These are phyloP conservation scores for Colletotrichum sp. DNA, from an alignment of 2,329 filamentous ascomycete genomes.

Conservation along the genomic window DNA sequence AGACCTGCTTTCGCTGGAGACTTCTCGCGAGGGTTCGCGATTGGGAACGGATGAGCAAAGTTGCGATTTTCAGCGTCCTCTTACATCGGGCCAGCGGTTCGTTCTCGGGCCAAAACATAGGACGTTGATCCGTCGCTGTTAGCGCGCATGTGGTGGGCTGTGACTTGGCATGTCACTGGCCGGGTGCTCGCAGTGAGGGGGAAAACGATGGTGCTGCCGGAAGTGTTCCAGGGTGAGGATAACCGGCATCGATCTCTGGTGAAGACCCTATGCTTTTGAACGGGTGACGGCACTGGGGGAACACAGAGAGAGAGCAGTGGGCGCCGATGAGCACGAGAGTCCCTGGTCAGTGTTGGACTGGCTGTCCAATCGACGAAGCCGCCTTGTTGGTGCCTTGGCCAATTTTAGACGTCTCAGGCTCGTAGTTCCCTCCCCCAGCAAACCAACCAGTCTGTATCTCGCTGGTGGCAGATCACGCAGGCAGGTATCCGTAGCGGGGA, in stretches of 20 bases:
- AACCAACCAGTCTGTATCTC: background rate
- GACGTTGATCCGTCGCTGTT: background rate
- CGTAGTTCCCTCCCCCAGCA: background rate
- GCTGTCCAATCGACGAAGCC: background rate
- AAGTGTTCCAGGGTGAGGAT: slow-evolving; percentile 6
- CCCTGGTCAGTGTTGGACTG: background rate
- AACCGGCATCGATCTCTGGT: background rate
- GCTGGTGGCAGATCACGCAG: slow-evolving; percentile 2
- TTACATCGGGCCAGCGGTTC: slow-evolving; percentile 7
- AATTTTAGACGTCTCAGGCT: slow-evolving; percentile 19
- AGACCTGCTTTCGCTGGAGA: background rate
- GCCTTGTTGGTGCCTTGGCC: background rate
- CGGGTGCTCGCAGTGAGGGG: background rate
- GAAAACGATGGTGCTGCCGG: slow-evolving; percentile 7
- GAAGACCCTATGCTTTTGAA: background rate
- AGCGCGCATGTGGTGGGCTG: background rate
- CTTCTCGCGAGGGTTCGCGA: background rate
- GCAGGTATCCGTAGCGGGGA: background rate
- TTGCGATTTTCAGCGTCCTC: slow-evolving; percentile 5
- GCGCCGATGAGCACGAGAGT: background rate
- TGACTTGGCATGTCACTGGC: background rate
- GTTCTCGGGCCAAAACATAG: background rate
- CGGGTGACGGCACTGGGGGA: background rate
- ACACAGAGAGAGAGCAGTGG: background rate
- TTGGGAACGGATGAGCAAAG: slow-evolving; percentile 1